Percentiles rank a stretch among this genome's conserved stretches.
These are phyloP conservation scores for Amanita rimosa DNA, from an alignment of 768 basidiomycete genomes.

Conservation along the genomic window DNA sequence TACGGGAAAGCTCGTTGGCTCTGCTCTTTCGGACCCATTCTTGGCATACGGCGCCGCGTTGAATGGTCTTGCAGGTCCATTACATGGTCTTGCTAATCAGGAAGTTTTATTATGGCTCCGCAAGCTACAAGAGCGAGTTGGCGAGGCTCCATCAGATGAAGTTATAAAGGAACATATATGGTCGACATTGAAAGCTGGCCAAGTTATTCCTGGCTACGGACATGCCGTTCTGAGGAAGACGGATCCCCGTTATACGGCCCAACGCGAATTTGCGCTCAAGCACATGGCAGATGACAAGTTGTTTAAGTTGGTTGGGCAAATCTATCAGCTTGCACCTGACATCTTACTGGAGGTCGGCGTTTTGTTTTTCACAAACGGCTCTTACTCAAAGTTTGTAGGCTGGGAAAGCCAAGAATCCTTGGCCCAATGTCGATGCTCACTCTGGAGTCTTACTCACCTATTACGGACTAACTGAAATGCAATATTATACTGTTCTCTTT, in stretches of 20 bases:
- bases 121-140: constrained; percentile 87
- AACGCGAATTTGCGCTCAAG: constrained; percentile 81
- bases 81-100: constrained; percentile 96
- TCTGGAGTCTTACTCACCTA: constrained; percentile 82
- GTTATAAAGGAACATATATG: constrained; percentile 91
- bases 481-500: constrained; percentile 96
- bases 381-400: constrained; percentile 31
- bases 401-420: constrained; percentile 88
- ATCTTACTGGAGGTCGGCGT: constrained; percentile 68
- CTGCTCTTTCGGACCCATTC: constrained; percentile 97
- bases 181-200: constrained; percentile 86
- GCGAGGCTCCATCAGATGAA: constrained; percentile 76
- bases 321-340: constrained; percentile 80
- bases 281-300: constrained; percentile 79
- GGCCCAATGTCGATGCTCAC: constrained; percentile 97
- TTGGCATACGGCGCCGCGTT: constrained; percentile 86
- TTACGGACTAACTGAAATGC: constrained; percentile 83
- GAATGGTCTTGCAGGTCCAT: constrained; percentile 93
- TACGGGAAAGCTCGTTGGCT: constrained; percentile 87
- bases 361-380: background rate
- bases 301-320: constrained; percentile 90
- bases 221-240: constrained; percentile 84
- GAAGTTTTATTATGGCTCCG: constrained; percentile 92
- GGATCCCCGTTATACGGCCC: constrained; percentile 87
- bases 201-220: constrained; percentile 90